A percentile compares a stretch with the other conserved stretches of the same genome.
These are phyloP conservation scores for Talinum fruticosum DNA, from an alignment of 148 eudicot species.

Conservation along the genomic window DNA sequence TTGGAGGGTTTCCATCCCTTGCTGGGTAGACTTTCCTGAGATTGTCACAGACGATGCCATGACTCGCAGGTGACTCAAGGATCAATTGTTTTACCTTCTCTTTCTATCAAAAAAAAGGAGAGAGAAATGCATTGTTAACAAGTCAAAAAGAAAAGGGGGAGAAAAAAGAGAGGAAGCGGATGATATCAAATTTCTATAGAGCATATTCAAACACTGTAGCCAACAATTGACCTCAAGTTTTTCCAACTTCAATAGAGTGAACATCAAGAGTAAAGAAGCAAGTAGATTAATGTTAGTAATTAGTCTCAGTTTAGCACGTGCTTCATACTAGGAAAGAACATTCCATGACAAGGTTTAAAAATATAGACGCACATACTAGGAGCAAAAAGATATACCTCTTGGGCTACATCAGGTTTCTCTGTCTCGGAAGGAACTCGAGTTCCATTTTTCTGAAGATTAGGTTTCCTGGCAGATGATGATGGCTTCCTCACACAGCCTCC, in stretches of 20 bases:
- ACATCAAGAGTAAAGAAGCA: not conserved
- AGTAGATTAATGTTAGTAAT: not conserved
- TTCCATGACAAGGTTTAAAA: not conserved
- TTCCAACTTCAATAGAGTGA: too few species aligned
- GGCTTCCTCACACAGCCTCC: constrained; percentile 48
- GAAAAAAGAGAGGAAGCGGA: not conserved
- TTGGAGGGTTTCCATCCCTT: constrained; percentile 73
- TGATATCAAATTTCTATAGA: too few species aligned
- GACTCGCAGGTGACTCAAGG: constrained; percentile 41
- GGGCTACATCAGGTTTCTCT: constrained; percentile 65
- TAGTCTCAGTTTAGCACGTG: not conserved
- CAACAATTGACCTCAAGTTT: too few species aligned
- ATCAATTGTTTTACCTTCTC: constrained; percentile 58
- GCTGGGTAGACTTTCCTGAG: constrained; percentile 67
- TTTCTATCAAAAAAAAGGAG: constrained; percentile 31
- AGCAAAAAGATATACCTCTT: constrained; percentile 42
- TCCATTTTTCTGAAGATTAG: constrained; percentile 42
- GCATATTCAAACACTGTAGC: not conserved
- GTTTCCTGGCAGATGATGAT: constrained; percentile 30
- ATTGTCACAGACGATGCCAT: constrained; percentile 52
- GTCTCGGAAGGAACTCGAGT: constrained; percentile 51
- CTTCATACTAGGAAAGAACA: not conserved
- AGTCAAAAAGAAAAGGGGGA: not conserved
- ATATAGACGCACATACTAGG: not conserved
- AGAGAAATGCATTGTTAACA: not conserved